Conservation (phyloP, 176 grass and related monocot species). For the Rhynchospora tenuis region DNA sequence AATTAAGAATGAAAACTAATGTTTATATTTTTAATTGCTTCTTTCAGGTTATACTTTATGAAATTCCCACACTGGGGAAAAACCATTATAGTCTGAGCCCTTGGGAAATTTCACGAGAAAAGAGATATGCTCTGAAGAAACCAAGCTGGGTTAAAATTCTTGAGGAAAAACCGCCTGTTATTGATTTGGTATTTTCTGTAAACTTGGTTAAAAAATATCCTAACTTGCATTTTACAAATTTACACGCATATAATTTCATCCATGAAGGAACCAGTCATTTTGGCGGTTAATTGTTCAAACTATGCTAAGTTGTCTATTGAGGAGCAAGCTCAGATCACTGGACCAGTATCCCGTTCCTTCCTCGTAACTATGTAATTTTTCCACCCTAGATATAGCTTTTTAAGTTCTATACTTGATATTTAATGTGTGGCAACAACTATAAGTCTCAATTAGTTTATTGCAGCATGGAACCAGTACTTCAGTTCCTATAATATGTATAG, state of each 20-base stretch:
- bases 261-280: constrained; percentile 53
- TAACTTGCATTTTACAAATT: neutral
- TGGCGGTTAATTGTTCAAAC: constrained; percentile 88
- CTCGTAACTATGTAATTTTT: constrained; percentile 50
- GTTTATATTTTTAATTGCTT: constrained; percentile 16
- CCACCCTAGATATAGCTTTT: constrained; percentile 8
- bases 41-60: constrained; percentile 78
- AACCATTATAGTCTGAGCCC: constrained; percentile 61
- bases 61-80: constrained; percentile 58
- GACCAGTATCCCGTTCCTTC: constrained; percentile 27
- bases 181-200: constrained; percentile 67
- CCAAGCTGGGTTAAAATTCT: constrained; percentile 76
- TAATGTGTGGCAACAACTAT: neutral
- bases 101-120: constrained; percentile 38
- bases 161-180: constrained; percentile 36
- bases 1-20: neutral
- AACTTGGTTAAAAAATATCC: neutral
- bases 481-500: neutral
- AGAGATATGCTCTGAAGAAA: constrained; percentile 33
- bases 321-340: constrained; percentile 27
- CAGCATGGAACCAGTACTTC: neutral
- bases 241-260: constrained; percentile 11
- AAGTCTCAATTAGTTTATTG: neutral
- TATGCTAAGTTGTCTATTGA: constrained; percentile 34
- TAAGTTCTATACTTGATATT: neutral